A percentile compares a stretch with the other conserved stretches of the same genome.
These are phyloP conservation scores for Lizonia empirigonia DNA, from an alignment of 2,329 filamentous ascomycete species.

Conservation along the genomic window DNA sequence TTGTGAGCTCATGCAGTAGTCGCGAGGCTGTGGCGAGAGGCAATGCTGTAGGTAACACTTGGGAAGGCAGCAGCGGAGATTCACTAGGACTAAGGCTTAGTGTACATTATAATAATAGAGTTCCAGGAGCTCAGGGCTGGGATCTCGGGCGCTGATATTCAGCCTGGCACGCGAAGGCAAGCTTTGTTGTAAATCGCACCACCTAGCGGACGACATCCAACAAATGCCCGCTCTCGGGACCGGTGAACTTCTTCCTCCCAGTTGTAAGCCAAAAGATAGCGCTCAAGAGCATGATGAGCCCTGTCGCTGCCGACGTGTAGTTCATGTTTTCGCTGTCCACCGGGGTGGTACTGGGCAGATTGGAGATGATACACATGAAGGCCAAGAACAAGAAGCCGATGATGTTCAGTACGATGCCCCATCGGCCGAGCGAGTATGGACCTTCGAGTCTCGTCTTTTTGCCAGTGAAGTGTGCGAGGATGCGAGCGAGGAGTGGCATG, in stretches of 20 bases:
- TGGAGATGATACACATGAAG: conserved; percentile 63
- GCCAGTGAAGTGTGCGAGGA: conserved; percentile 54
- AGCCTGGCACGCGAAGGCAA: neutral
- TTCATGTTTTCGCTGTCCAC: conserved; percentile 64
- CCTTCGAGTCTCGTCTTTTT: conserved; percentile 52
- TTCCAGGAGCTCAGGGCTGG: too few species aligned
- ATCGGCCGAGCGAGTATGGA: conserved; percentile 55
- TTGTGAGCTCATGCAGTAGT: too few species aligned
- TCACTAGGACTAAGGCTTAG: too few species aligned
- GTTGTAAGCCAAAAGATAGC: conserved; percentile 59
- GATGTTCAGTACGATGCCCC: conserved; percentile 54
- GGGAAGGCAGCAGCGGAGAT: too few species aligned
- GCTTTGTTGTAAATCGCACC: neutral
- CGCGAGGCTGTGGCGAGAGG: too few species aligned
- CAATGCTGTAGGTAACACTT: too few species aligned
- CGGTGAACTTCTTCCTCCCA: conserved; percentile 57
- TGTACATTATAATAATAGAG: too few species aligned
- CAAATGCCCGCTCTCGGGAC: conserved; percentile 47
- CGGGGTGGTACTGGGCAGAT: conserved; percentile 59
- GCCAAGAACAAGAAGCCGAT: conserved; percentile 59
- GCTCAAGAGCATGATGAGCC: conserved; percentile 59
- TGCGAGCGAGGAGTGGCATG: conserved; percentile 59
- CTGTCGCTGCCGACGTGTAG: conserved; percentile 62
- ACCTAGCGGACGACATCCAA: conserved; percentile 13
- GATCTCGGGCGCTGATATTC: too few species aligned